phyloP scores from a whole-genome alignment of 371 early-diverging fungal species.

The Mucor mucedo region DNA sequence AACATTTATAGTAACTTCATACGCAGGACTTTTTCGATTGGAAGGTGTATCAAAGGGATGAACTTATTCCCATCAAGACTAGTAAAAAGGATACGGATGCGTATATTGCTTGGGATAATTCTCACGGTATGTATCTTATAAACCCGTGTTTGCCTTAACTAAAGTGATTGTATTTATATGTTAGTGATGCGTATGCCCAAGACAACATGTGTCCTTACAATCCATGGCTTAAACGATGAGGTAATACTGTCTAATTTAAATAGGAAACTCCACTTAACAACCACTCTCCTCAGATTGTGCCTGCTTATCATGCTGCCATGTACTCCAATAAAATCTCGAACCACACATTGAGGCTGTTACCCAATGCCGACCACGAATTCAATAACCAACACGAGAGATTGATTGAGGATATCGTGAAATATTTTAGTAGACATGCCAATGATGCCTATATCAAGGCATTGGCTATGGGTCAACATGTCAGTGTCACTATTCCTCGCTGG shows the following conservation, averaged over 20 bases:
- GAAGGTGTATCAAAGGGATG: conserved; percentile 27
- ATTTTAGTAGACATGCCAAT: conserved; percentile 41
- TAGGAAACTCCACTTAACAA: too few species aligned
- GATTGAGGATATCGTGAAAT: conserved; percentile 33
- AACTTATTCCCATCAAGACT: conserved; percentile 18
- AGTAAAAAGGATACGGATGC: conserved; percentile 29
- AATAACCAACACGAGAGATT: conserved; percentile 43
- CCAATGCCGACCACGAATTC: conserved; percentile 57
- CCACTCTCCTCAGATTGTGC: conserved; percentile 39
- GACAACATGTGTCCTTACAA: conserved; percentile 55
- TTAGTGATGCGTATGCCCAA: conserved; percentile 55
- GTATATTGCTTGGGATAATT: conserved; percentile 35
- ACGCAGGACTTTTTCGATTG: conserved; percentile 33
- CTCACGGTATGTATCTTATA: conserved; percentile 31
- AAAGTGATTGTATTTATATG: background rate
- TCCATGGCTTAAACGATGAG: conserved; percentile 56
- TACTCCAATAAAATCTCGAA: conserved; percentile 52
- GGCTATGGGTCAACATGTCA: conserved; percentile 35
- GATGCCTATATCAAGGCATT: conserved; percentile 56
- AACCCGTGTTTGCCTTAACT: background rate
- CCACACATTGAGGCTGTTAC: conserved; percentile 52
- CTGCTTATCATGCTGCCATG: conserved; percentile 54
- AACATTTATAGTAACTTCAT: background rate
- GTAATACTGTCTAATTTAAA: conserved; percentile 25
- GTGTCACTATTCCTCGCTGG: conserved; percentile 45